These are phyloP conservation scores for Chytriomyces confervae DNA, from an alignment of 192 early-diverging fungal species.

Conservation along the genomic window DNA sequence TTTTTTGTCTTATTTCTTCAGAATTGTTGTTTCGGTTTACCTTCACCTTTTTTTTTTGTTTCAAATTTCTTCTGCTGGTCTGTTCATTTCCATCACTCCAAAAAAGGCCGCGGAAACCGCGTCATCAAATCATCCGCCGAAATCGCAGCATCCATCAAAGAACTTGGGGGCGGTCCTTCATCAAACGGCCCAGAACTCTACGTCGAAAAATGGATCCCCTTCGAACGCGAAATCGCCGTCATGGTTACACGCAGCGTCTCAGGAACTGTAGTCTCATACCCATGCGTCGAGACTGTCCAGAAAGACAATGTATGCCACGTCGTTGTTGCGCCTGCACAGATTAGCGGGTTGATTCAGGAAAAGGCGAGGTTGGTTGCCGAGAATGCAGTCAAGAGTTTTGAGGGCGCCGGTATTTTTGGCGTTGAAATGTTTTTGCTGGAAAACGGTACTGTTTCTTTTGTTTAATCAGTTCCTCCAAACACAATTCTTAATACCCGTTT, in stretches of 20 bases:
- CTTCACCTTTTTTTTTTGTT: neutral
- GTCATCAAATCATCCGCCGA: slow-evolving; percentile 79
- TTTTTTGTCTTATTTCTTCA: no score
- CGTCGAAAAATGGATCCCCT: slow-evolving; percentile 93
- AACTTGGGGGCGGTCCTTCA: slow-evolving; percentile 60
- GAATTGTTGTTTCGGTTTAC: neutral
- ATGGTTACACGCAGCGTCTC: slow-evolving; percentile 88
- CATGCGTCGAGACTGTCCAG: slow-evolving; percentile 96
- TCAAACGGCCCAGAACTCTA: slow-evolving; percentile 77
- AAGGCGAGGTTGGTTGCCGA: slow-evolving; percentile 84
- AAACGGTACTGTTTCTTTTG: slow-evolving; percentile 64
- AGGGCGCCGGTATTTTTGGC: slow-evolving; percentile 91
- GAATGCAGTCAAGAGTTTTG: slow-evolving; percentile 72
- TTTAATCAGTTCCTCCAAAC: no score
- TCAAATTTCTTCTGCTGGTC: neutral
- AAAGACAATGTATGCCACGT: slow-evolving; percentile 95
- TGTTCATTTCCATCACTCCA: neutral
- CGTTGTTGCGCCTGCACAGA: slow-evolving; percentile 95
- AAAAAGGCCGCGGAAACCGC: slow-evolving; percentile 78
- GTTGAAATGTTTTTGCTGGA: slow-evolving; percentile 96
- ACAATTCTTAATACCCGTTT: neutral
- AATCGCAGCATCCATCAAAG: slow-evolving; percentile 62
- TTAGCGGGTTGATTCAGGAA: slow-evolving; percentile 77
- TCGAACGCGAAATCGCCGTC: slow-evolving; percentile 91
- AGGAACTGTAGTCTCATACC: slow-evolving; percentile 82